Evolutionary conservation across 139 green algal species (phyloP).

Genomic region (Closterium sp.): DNA sequence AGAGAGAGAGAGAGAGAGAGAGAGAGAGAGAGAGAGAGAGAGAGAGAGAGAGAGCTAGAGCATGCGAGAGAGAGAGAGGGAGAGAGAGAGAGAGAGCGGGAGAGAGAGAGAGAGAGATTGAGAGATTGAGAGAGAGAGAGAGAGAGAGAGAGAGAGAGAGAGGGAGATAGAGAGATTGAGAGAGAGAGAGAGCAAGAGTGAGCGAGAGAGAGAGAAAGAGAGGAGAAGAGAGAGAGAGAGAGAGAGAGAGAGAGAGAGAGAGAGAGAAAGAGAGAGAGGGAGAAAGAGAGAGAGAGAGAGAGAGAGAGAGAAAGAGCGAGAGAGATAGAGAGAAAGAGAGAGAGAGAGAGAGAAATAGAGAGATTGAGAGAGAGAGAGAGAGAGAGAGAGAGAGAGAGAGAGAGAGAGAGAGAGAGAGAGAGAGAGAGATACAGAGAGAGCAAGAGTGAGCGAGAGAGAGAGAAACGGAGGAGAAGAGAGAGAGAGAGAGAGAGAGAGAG

Average conservation of each 20-base stretch:
- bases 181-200: too few species aligned
- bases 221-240: not conserved
- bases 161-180: too few species aligned
- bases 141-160: too few species aligned
- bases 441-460: too few species aligned
- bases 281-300: not conserved
- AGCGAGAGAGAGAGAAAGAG: not conserved
- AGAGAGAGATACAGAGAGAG: constrained; percentile 15
- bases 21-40: not conserved
- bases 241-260: not conserved
- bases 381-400: constrained; percentile 10
- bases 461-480: not conserved
- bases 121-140: too few species aligned
- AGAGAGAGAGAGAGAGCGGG: not conserved
- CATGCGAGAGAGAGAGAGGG: not conserved
- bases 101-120: not conserved
- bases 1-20: not conserved
- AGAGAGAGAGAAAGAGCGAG: not conserved
- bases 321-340: not conserved
- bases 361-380: constrained; percentile 12
- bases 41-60: not conserved
- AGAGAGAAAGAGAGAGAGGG: not conserved
- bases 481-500: constrained; percentile 17
- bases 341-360: not conserved
- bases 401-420: constrained; percentile 12